Conservation (phyloP, 306 rosid species). For the Trifolium repens region DNA sequence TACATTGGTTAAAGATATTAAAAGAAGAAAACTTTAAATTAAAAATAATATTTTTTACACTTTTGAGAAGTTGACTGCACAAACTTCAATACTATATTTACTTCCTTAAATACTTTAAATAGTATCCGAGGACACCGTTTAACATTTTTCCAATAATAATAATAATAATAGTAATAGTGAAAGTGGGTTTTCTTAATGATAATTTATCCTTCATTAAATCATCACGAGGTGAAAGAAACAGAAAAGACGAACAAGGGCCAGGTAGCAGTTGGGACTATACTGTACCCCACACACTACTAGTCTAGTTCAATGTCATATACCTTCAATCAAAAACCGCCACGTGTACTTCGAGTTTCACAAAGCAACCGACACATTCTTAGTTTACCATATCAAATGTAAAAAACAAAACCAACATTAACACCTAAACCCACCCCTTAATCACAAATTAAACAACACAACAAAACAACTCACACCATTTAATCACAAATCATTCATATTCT, state of each 20-base stretch:
- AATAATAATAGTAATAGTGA: neutral
- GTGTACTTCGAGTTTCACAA: neutral
- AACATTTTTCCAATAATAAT: too few relatives aligned
- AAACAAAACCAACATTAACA: neutral
- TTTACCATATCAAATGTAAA: constrained; percentile 6
- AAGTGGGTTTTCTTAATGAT: neutral
- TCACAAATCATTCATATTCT: neutral
- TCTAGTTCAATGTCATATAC: constrained; percentile 1
- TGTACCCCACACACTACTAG: constrained; percentile 33
- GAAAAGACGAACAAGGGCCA: constrained; percentile 27
- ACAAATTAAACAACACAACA: neutral
- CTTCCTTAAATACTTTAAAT: too few relatives aligned
- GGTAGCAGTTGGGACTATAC: constrained; percentile 32
- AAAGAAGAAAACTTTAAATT: too few relatives aligned
- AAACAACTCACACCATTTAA: neutral
- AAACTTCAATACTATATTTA: too few relatives aligned
- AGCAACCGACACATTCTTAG: constrained; percentile 51
- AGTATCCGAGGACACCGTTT: too few relatives aligned
- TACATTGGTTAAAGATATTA: too few relatives aligned
- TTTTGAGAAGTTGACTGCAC: too few relatives aligned
- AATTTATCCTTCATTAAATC: constrained; percentile 14
- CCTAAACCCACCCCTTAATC: neutral
- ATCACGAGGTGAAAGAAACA: neutral
- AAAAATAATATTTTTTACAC: too few relatives aligned
- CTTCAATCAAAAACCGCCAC: constrained; percentile 35